phyloP scores from a whole-genome alignment of 371 early-diverging fungal genomes.

The Apophysomyces sp. region DNA sequence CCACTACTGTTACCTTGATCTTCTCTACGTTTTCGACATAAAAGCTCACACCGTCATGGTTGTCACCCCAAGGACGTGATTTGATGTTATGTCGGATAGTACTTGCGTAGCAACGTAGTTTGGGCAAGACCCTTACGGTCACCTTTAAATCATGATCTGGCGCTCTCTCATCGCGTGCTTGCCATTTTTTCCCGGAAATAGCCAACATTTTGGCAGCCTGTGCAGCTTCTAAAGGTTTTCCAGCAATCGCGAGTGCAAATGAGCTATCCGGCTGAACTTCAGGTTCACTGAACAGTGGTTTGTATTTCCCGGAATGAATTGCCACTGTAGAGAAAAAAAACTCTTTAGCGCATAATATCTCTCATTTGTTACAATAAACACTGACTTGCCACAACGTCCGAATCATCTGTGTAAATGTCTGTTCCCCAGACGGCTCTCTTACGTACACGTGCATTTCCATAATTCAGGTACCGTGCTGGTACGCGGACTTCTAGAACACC shows the following conservation, averaged over 20 bases:
- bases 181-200: conserved; percentile 16
- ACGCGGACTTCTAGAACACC: conserved; percentile 57
- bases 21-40: conserved; percentile 64
- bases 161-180: conserved; percentile 3
- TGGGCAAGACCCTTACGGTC: conserved; percentile 74
- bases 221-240: conserved; percentile 18
- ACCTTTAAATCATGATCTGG: conserved; percentile 65
- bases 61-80: conserved; percentile 68
- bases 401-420: conserved; percentile 86
- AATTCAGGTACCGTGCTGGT: conserved; percentile 54
- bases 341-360: not conserved
- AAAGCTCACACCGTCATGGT: conserved; percentile 79
- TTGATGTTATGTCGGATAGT: conserved; percentile 61
- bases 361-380: not conserved
- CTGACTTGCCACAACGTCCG: conserved; percentile 82
- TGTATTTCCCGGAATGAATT: conserved; percentile 44
- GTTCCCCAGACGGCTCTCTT: conserved; percentile 83
- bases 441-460: conserved; percentile 53
- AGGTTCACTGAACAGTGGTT: conserved; percentile 26
- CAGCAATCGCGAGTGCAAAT: conserved; percentile 28
- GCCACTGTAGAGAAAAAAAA: conserved; percentile 22
- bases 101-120: conserved; percentile 67
- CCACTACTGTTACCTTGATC: conserved; percentile 29
- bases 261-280: conserved; percentile 24
- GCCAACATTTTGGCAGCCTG: conserved; percentile 21